Base-by-base conservation (phyloP, 768 basidiomycete species). In the Trametes elegans region DNA sequence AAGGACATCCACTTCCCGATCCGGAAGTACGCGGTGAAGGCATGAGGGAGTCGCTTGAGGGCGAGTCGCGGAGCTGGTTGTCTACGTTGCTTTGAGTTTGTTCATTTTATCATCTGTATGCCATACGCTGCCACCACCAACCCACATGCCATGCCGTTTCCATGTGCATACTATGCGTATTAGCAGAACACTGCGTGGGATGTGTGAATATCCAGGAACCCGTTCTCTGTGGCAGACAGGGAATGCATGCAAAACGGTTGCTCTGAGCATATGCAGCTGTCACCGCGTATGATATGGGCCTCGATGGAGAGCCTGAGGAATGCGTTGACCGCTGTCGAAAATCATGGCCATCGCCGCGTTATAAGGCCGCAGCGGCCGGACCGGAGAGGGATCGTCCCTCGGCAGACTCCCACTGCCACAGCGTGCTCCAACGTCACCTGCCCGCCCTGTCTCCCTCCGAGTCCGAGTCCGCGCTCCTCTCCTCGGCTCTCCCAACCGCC, bases 21-120 rank as follows among this genome's bases (percentile, higher is more conserved):
- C 70, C 82, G 95, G 73, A 96, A 94, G 78, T 99, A 88, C 75
- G 94, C 95, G 60, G 88, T 98, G 73, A 95, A 91, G 84, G 93
- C 92, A 79, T 87, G 74, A 83, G 72, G 57, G 62, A 39, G 41
- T 38, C 29, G 47, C 49, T 26, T 43, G 42, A 53, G 59, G 21
- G 55, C 53, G 54, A 47, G 51, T 50, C 47, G 57, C 43, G 58
- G 61, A 60, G 62, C 47, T 64, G 62, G 63, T 23, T 65, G 61
- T 59, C 49, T 39, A 59, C 38, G 52, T 68, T 61, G 60, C 41
- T 55, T 57, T 63, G 64, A 58, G 56, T 64, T 59, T 58, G 57
- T 66, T 68, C 69, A 68, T 62, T 59, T 43, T 44, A 64, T 53
- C 54, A 48, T 64, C 58, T 75, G 72, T 75, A 73, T 74, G 75